phyloP scores from a whole-genome alignment of 2,329 filamentous ascomycete species.

The Passalora sequoiae region DNA sequence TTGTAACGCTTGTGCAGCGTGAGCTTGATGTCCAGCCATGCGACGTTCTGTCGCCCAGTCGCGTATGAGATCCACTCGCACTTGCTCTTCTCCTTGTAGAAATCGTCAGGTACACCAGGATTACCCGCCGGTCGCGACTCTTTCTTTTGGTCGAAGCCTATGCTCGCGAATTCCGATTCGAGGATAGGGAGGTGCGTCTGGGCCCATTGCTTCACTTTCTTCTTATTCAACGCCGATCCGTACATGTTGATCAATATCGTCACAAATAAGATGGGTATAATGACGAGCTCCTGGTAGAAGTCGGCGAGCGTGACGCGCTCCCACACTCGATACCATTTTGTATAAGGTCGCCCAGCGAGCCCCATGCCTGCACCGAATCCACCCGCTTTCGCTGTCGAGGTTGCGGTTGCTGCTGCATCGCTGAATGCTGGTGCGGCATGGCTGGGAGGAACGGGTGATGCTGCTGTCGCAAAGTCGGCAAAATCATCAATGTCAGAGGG shows the following conservation, averaged over 20 bases:
- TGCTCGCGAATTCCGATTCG: conserved; percentile 75
- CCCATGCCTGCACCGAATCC: conserved; percentile 41
- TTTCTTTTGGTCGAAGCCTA: conserved; percentile 66
- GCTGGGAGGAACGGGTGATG: conserved; percentile 55
- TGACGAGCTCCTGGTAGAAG: conserved; percentile 80
- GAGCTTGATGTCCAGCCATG: conserved; percentile 81
- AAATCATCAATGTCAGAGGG: conserved; percentile 53
- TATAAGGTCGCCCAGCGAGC: conserved; percentile 60
- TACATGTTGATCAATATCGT: conserved; percentile 75
- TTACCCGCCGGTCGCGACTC: conserved; percentile 30
- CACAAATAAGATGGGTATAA: conserved; percentile 68
- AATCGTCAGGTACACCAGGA: conserved; percentile 48
- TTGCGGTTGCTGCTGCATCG: conserved; percentile 36
- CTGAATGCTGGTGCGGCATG: conserved; percentile 49
- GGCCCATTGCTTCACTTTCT: conserved; percentile 76
- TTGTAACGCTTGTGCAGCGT: conserved; percentile 83
- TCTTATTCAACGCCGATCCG: conserved; percentile 73
- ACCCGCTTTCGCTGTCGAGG: conserved; percentile 12
- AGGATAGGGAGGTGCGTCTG: conserved; percentile 66
- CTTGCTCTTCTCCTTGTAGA: conserved; percentile 80
- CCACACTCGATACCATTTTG: conserved; percentile 95
- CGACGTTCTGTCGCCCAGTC: conserved; percentile 85
- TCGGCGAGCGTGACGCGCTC: conserved; percentile 79
- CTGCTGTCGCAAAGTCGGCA: conserved; percentile 81
- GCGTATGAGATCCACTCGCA: conserved; percentile 85